phyloP scores from a whole-genome alignment of 2,329 filamentous ascomycete genomes.

The Fusarium succisae region DNA sequence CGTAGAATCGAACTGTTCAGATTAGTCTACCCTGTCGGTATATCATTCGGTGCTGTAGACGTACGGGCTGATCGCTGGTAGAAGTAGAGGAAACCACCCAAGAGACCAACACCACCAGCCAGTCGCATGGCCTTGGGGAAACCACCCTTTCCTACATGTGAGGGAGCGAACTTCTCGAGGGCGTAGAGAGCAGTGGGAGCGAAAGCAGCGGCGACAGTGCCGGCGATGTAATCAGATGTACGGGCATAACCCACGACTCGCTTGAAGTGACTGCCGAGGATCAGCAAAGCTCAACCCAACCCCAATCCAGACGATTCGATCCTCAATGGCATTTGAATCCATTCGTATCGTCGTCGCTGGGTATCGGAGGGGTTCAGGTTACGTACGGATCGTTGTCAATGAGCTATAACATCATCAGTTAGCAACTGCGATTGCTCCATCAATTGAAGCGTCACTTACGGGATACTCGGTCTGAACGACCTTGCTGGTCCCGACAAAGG shows the following conservation, averaged over 20 bases:
- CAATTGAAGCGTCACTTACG: slow-evolving; percentile 63
- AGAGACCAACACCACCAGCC: slow-evolving; percentile 74
- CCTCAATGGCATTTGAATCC: not conserved
- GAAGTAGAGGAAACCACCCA: slow-evolving; percentile 84
- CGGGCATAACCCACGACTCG: slow-evolving; percentile 90
- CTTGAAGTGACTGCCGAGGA: slow-evolving; percentile 77
- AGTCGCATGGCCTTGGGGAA: slow-evolving; percentile 87
- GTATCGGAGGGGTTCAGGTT: not conserved
- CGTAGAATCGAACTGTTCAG: slow-evolving; percentile 87
- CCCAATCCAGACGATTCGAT: not conserved
- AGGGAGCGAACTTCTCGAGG: slow-evolving; percentile 87
- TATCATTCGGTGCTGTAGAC: slow-evolving; percentile 45
- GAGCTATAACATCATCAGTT: slow-evolving; percentile 69
- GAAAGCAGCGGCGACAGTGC: slow-evolving; percentile 72
- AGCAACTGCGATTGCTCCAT: slow-evolving; percentile 35
- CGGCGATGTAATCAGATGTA: slow-evolving; percentile 81
- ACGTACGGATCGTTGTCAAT: slow-evolving; percentile 98
- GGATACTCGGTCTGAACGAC: slow-evolving; percentile 84
- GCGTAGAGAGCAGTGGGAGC: slow-evolving; percentile 78
- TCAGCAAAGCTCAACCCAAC: slow-evolving; percentile 41
- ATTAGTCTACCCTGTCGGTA: not conserved
- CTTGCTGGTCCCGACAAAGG: slow-evolving; percentile 67
- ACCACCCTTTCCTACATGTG: slow-evolving; percentile 82
- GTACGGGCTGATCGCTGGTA: slow-evolving; percentile 86
- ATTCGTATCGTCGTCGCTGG: slow-evolving; percentile 5